These are phyloP conservation scores for Populus deltoides DNA, from an alignment of 345 rosid species.

Conservation along the genomic window DNA sequence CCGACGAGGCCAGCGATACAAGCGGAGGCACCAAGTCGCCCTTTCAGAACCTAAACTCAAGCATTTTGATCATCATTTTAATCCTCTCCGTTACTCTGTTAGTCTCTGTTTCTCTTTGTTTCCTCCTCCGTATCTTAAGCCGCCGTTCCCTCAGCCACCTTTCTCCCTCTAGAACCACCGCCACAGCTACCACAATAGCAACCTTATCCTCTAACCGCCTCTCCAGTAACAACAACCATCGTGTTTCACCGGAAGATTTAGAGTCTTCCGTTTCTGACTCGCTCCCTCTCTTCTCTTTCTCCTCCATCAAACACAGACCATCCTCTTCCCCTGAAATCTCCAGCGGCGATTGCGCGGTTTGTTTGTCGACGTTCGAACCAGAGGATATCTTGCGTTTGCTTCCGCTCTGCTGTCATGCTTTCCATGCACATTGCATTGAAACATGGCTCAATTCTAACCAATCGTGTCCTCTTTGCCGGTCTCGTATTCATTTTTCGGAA, in stretches of 20 bases:
- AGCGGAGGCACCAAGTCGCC: conserved; percentile 11
- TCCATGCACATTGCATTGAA: conserved; percentile 76
- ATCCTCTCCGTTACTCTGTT: conserved; percentile 57
- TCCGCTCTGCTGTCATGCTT: conserved; percentile 89
- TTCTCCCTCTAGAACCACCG: conserved; percentile 25
- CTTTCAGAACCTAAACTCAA: conserved; percentile 53
- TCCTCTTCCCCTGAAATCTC: conserved; percentile 25
- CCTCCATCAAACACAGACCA: conserved; percentile 64
- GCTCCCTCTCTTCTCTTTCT: conserved; percentile 75
- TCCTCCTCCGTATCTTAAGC: conserved; percentile 69
- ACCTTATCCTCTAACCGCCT: conserved; percentile 21
- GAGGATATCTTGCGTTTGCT: conserved; percentile 80
- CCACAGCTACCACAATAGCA: not conserved
- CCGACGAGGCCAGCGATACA: conserved; percentile 20
- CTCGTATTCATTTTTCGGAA: conserved; percentile 60
- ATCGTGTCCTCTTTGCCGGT: conserved; percentile 92
- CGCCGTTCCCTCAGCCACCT: conserved; percentile 48
- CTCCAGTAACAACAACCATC: conserved; percentile 22
- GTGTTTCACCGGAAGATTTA: conserved; percentile 50
- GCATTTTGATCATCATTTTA: conserved; percentile 51
- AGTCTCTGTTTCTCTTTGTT: conserved; percentile 63
- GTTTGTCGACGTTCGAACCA: conserved; percentile 69
- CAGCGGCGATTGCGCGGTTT: conserved; percentile 73
- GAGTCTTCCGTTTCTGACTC: conserved; percentile 45
- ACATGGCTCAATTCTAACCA: conserved; percentile 69